These are phyloP conservation scores for Cordyceps cateniannulata DNA, from an alignment of 2,329 filamentous ascomycete species.

Conservation along the genomic window DNA sequence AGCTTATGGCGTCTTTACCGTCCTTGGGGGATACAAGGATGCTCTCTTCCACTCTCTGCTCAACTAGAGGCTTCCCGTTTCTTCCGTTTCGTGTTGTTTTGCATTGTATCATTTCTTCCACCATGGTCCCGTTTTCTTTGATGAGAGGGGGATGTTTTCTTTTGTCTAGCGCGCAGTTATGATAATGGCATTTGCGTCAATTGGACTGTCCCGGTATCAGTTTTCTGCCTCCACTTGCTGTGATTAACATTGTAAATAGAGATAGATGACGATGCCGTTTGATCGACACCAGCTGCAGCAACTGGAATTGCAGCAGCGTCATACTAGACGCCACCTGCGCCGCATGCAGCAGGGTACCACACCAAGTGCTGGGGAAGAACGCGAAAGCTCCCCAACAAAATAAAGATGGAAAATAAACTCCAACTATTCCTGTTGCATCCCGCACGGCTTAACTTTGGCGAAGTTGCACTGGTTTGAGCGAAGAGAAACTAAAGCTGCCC, in stretches of 20 bases:
- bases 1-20: neutral
- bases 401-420: neutral
- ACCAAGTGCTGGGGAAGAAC: neutral
- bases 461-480: neutral
- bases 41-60: neutral
- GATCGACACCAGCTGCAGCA: neutral
- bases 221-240: neutral
- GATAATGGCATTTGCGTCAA: constrained; percentile 7
- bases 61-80: neutral
- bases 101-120: neutral
- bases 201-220: neutral
- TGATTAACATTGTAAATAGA: neutral
- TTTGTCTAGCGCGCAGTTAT: constrained; percentile 6
- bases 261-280: neutral
- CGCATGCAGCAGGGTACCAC: neutral
- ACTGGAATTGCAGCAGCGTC: neutral
- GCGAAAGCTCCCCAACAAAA: neutral
- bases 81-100: neutral
- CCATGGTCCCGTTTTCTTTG: neutral
- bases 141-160: neutral
- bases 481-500: neutral
- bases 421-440: too few relatives aligned
- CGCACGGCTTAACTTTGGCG: neutral
- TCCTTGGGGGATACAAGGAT: constrained; percentile 2
- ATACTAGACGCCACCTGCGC: neutral